Conservation (phyloP, 495 filamentous ascomycete genomes). For the Hypoxylon fuscum region DNA sequence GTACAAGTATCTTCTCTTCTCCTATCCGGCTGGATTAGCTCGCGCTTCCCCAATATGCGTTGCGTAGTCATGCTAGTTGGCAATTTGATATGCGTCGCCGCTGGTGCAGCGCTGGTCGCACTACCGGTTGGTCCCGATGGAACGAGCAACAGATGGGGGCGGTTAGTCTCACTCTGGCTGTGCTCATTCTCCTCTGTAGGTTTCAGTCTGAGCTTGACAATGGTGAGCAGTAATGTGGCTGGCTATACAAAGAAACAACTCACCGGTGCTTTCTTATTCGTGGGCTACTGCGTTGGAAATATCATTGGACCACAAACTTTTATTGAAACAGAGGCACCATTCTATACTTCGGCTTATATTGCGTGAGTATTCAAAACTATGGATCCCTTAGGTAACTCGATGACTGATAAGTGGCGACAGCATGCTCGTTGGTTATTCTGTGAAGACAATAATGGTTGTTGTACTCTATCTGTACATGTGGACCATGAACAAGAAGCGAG, state of each 20-base stretch:
- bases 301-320: slow-evolving; percentile 66
- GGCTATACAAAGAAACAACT: slow-evolving; percentile 67
- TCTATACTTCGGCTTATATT: slow-evolving; percentile 65
- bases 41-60: slow-evolving; percentile 49
- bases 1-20: slow-evolving; percentile 53
- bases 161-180: slow-evolving; percentile 59
- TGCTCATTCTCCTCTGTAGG: slow-evolving; percentile 52
- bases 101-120: slow-evolving; percentile 47
- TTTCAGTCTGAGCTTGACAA: slow-evolving; percentile 53
- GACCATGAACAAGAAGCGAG: slow-evolving; percentile 61
- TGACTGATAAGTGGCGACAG: slow-evolving; percentile 18
- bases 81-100: slow-evolving; percentile 52
- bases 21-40: slow-evolving; percentile 49
- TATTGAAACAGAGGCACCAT: slow-evolving; percentile 59
- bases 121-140: slow-evolving; percentile 44
- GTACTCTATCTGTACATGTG: slow-evolving; percentile 64
- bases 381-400: neutral
- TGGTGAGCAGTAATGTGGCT: slow-evolving; percentile 59
- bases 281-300: slow-evolving; percentile 66
- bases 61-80: slow-evolving; percentile 52
- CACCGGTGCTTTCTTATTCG: slow-evolving; percentile 60
- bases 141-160: slow-evolving; percentile 60
- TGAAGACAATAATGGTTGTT: slow-evolving; percentile 59
- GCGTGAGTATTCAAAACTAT: slow-evolving; percentile 42
- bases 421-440: slow-evolving; percentile 62